These are phyloP conservation scores for Ophiostoma piceae DNA, from an alignment of 2,329 filamentous ascomycete genomes.

Conservation along the genomic window DNA sequence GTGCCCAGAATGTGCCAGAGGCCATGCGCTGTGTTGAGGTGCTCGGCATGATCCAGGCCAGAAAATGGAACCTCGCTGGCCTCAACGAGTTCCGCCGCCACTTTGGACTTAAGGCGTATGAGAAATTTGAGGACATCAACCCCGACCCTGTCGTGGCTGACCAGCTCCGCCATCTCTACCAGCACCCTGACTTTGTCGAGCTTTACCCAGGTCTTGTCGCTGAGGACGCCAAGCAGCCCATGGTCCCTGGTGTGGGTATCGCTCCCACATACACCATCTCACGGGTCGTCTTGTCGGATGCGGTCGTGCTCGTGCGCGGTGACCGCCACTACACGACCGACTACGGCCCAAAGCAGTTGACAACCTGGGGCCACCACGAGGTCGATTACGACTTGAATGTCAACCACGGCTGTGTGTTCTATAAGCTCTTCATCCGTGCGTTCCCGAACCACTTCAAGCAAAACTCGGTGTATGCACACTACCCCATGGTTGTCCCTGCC, in stretches of 20 bases:
- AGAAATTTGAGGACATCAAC: constrained; percentile 79
- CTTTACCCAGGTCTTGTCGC: constrained; percentile 73
- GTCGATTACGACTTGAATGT: constrained; percentile 64
- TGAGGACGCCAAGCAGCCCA: constrained; percentile 68
- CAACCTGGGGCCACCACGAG: constrained; percentile 79
- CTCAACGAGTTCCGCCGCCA: constrained; percentile 83
- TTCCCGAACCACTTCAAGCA: constrained; percentile 74
- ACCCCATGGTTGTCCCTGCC: constrained; percentile 63
- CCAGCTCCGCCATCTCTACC: constrained; percentile 62
- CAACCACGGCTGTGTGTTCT: constrained; percentile 78
- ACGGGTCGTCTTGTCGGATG: constrained; percentile 70
- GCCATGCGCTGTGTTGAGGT: constrained; percentile 73
- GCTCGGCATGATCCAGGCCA: constrained; percentile 70
- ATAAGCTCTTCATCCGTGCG: constrained; percentile 74
- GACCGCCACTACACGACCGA: constrained; percentile 77
- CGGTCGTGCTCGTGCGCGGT: constrained; percentile 70
- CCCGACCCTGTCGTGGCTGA: constrained; percentile 66
- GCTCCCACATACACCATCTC: constrained; percentile 72
- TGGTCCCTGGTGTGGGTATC: constrained; percentile 69
- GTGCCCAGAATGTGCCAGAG: constrained; percentile 66
- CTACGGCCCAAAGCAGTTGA: constrained; percentile 67
- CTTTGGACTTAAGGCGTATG: constrained; percentile 70
- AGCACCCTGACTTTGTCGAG: constrained; percentile 74
- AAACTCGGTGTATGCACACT: constrained; percentile 78
- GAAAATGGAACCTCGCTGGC: constrained; percentile 70